Evolutionary conservation across 2,329 filamentous ascomycete species (phyloP), one percentile per base, ranked within the genome.

Genomic region (Apiospora phragmitis): DNA sequence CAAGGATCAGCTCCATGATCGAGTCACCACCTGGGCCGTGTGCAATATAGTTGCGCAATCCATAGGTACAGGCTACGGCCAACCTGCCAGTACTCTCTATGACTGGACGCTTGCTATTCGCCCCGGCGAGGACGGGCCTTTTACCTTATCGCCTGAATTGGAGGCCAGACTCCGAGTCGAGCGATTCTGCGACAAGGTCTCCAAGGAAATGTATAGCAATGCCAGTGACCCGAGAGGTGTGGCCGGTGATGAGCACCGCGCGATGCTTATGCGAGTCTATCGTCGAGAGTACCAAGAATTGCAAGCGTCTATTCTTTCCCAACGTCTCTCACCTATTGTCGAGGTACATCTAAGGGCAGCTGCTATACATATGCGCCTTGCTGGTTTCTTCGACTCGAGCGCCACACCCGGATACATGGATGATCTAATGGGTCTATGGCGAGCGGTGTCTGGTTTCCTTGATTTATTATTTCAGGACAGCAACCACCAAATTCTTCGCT

Each of bases 21-120:
- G 93, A 47, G 89, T 95, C 59, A 90, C 90, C 68, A 95, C 93
- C 1, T 96, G 93, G 93, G 93, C 93, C 1, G 92, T 94, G 4
- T 94, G 93, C 83, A 96, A 96, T 78, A 92, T 95, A 73, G 93
- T 95, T 43, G 91, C 93, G 29, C 93, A 95, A 77, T 91, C 90
- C 70, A 89, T 95, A 59, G 93, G 92, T n/a, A 95, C 93, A 4
- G 93, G 93, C 26, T 94, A 94, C 76, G 93, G 93, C 7, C 93
- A 95, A 78, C 93, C 93, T 9, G 92, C 93, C 6, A 93, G 92
- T 65, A 94, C 90, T 68, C 85, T 92, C 66, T 95, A 92, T 81
- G 93, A 92, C 80, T 94, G 89, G 88, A 95, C 90, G 2, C 84
- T 92, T 72, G 90, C 87, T 65, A 84, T 88, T 75, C 84, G 89